Percentiles rank a stretch among this genome's conserved stretches.
Conservation (phyloP, 768 basidiomycete genomes). For the Amanita polypyramis region DNA sequence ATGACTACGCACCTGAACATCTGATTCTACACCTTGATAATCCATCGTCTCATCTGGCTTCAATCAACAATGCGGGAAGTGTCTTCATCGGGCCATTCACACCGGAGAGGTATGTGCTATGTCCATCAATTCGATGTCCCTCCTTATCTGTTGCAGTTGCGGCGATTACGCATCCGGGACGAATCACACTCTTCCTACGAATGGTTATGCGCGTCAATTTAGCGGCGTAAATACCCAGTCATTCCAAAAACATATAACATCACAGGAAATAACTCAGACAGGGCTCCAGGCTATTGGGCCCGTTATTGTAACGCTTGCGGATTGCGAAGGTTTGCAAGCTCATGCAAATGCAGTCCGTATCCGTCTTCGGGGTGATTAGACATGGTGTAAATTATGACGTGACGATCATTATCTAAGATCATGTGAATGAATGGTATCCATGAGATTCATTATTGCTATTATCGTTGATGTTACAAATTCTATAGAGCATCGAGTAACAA, state of each 20-base stretch:
- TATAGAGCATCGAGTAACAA: conserved; percentile 8
- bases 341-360: conserved; percentile 96
- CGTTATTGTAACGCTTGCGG: conserved; percentile 79
- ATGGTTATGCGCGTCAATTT: conserved; percentile 95
- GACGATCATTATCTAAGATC: background rate
- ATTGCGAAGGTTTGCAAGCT: conserved; percentile 89
- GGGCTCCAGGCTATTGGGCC: conserved; percentile 80
- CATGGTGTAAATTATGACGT: background rate
- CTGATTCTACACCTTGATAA: conserved; percentile 82
- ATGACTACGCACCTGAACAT: conserved; percentile 98
- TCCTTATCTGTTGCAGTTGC: conserved; percentile 41
- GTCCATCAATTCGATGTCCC: background rate
- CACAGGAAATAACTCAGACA: conserved; percentile 77
- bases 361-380: conserved; percentile 32
- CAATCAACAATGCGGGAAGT: conserved; percentile 87
- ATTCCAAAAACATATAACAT: conserved; percentile 99
- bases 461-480: conserved; percentile 3
- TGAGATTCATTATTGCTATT: conserved; percentile 5
- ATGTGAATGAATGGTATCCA: conserved; percentile 2
- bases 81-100: conserved; percentile 94
- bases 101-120: conserved; percentile 72
- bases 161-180: conserved; percentile 99
- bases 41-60: conserved; percentile 50
- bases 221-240: conserved; percentile 95
- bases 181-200: conserved; percentile 95